These are phyloP conservation scores for Trypethelium eluteriae DNA, from an alignment of 495 filamentous ascomycete species.

Conservation along the genomic window DNA sequence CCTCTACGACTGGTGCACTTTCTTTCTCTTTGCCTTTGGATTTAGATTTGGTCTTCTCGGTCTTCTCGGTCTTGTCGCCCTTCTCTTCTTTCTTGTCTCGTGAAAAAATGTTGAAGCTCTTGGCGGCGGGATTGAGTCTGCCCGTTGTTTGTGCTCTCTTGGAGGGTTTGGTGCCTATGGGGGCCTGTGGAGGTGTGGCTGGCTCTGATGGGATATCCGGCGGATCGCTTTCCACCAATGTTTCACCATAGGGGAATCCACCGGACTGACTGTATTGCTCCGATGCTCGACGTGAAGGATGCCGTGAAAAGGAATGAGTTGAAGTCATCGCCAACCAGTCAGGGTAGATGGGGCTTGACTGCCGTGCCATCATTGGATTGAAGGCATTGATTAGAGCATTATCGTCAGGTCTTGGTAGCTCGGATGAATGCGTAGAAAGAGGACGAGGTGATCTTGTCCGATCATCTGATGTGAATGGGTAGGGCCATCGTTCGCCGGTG, in stretches of 20 bases:
- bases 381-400: conserved; percentile 5
- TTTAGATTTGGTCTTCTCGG: conserved; percentile 9
- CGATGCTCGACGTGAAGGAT: conserved; percentile 35
- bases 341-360: conserved; percentile 17
- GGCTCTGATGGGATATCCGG: conserved; percentile 28
- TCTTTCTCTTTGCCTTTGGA: conserved; percentile 25
- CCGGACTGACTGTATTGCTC: conserved; percentile 33
- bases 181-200: conserved; percentile 30
- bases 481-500: conserved; percentile 25
- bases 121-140: conserved; percentile 36
- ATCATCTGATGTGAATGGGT: conserved; percentile 19
- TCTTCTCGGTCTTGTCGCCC: conserved; percentile 26
- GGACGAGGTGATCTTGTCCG: conserved; percentile 33
- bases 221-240: conserved; percentile 29
- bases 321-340: conserved; percentile 18
- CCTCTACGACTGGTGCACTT: not conserved
- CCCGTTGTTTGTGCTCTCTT: conserved; percentile 10
- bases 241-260: conserved; percentile 27
- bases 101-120: conserved; percentile 36
- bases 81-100: conserved; percentile 24
- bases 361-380: conserved; percentile 18
- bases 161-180: conserved; percentile 35
- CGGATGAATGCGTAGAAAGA: conserved; percentile 31
- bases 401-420: conserved; percentile 30
- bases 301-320: conserved; percentile 26